Base-by-base conservation (phyloP, 192 early-diverging fungal genomes). In the Coemansia sp. region DNA sequence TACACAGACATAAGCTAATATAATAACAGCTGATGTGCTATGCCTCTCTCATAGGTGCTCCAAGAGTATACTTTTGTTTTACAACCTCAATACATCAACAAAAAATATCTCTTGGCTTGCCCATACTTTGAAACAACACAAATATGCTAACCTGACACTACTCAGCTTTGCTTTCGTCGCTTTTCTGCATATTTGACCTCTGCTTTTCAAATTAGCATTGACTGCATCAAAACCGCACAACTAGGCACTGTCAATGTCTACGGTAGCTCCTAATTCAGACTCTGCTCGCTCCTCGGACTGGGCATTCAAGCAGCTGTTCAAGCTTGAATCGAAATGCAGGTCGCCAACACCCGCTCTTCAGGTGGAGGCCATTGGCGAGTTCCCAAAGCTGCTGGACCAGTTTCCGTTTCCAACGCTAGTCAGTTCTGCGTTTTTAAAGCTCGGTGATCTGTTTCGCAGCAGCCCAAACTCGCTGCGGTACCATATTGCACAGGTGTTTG, bases 391-490 rank as follows among this genome's bases (percentile, higher is more conserved):
- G 27, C 55, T 84, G 39, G 79, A 81, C 60, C 72, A 74, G 60
- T 84, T 77, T 37, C 83, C 83, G 15, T 84, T 84, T 23, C 83
- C 78, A 15, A 72, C 72, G 12, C 71, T 84, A 17, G 79, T 84
- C 27, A 69, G 69, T 59, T 77, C 83, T 7, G 83, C 75, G 11
- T 82, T 84, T 57, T 66, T 84, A 14, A 84, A 84, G 55, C 78
- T 84, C 2, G 72, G 75, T 35, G 83, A 84, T 38, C 29, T 84
- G 65, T 84, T 84, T 49, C 62, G 79, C 22, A 57, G 60, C 64
- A 71, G 74, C 52, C 50, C 70, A 15, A 82, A 81, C 57, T 59
- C 74, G 50, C 67, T 84, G 39, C 60, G 83, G 32, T 82, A 75
- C 68, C 72, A 82, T 37, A 79, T 84, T 21, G 75, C 75, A 3